Percentiles rank a stretch among this genome's conserved stretches.
These are phyloP conservation scores for Cladosporium sp. DNA, from an alignment of 2,329 filamentous ascomycete species.

Conservation along the genomic window DNA sequence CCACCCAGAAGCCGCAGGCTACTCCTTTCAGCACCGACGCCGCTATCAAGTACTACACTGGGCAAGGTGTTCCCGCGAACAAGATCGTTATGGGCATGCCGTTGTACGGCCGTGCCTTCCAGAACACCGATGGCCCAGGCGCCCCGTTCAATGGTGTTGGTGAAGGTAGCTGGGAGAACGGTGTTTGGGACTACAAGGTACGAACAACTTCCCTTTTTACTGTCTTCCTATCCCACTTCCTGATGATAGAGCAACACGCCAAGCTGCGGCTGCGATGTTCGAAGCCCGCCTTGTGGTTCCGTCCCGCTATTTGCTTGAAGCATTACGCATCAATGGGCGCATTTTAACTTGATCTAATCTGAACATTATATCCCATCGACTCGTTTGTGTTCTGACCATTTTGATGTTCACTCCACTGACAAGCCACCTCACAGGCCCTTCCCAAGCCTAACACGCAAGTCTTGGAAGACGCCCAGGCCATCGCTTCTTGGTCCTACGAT, in stretches of 20 bases:
- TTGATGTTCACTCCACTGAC: not conserved
- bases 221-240: not conserved
- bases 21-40: constrained; percentile 74
- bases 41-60: constrained; percentile 66
- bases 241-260: constrained; percentile 13
- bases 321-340: constrained; percentile 11
- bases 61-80: constrained; percentile 51
- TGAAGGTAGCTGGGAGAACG: constrained; percentile 74
- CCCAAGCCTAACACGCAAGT: constrained; percentile 65
- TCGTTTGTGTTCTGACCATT: not conserved
- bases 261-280: constrained; percentile 5
- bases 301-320: constrained; percentile 7
- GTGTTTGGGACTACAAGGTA: constrained; percentile 53
- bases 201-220: not conserved
- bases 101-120: constrained; percentile 80
- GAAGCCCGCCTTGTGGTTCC: constrained; percentile 11
- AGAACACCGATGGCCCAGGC: constrained; percentile 70
- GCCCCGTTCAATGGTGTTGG: constrained; percentile 65
- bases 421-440: constrained; percentile 45
- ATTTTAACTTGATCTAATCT: constrained; percentile 11
- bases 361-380: not conserved
- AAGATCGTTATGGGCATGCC: constrained; percentile 90
- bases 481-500: constrained; percentile 75
- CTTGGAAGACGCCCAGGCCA: constrained; percentile 55
- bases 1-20: constrained; percentile 49